Percentiles rank a stretch among this genome's conserved stretches.
These are phyloP conservation scores for Clavispora asparagi DNA, from an alignment of 805 yeast species.

Conservation along the genomic window DNA sequence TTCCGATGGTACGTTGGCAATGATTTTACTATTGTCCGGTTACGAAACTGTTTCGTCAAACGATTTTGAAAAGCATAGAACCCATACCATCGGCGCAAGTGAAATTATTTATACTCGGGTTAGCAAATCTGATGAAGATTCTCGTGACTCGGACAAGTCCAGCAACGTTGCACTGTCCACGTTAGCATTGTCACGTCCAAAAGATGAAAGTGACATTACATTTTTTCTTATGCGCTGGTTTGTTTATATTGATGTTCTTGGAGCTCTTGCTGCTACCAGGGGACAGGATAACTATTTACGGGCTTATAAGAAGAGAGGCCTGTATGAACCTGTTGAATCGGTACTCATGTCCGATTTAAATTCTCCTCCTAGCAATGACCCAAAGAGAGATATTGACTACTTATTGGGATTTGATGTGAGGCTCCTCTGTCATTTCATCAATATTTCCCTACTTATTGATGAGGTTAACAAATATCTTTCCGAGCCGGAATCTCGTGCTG, in stretches of 20 bases:
- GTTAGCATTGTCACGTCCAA: background rate
- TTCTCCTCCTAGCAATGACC: slow-evolving; percentile 11
- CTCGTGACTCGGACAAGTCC: background rate
- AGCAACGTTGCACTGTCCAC: background rate
- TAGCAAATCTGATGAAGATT: background rate
- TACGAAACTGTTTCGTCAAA: slow-evolving; percentile 45
- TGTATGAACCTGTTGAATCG: slow-evolving; percentile 18
- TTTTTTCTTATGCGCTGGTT: slow-evolving; percentile 65
- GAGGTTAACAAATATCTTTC: slow-evolving; percentile 20
- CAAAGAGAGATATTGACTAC: slow-evolving; percentile 48
- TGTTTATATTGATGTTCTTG: slow-evolving; percentile 60
- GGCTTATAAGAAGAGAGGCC: slow-evolving; percentile 12
- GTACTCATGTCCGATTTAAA: slow-evolving; percentile 11
- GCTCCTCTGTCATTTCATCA: slow-evolving; percentile 53
- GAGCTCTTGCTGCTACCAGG: slow-evolving; percentile 53
- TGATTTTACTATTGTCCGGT: slow-evolving; percentile 54
- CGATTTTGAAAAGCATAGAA: slow-evolving; percentile 50
- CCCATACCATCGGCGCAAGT: slow-evolving; percentile 64
- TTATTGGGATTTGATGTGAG: slow-evolving; percentile 62
- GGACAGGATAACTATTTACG: slow-evolving; percentile 28
- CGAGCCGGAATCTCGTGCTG: slow-evolving; percentile 5
- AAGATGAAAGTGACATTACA: slow-evolving; percentile 35
- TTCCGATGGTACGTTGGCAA: slow-evolving; percentile 62
- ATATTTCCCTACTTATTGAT: slow-evolving; percentile 35
- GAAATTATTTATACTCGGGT: slow-evolving; percentile 52